phyloP scores from a whole-genome alignment of 2,329 filamentous ascomycete genomes.

The Sporothrix sp. region DNA sequence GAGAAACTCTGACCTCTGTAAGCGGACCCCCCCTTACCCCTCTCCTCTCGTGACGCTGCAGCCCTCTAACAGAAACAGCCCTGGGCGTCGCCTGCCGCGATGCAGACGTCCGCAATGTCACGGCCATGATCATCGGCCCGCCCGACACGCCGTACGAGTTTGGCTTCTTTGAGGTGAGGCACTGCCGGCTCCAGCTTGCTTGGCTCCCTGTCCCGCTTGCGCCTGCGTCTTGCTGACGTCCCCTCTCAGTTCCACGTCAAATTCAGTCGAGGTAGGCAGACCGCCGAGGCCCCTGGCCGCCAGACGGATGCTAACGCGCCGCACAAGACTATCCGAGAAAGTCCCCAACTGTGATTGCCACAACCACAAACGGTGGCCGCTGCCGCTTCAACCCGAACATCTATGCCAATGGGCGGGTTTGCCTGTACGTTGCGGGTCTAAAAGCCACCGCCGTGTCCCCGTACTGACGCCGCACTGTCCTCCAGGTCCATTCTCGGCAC shows the following conservation, averaged over 20 bases:
- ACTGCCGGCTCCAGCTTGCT: too few relatives aligned
- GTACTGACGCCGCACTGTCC: background rate
- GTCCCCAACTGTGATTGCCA: slow-evolving; percentile 51
- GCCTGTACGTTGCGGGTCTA: slow-evolving; percentile 52
- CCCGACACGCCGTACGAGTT: slow-evolving; percentile 95
- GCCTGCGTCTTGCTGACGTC: slow-evolving; percentile 1
- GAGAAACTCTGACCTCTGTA: slow-evolving; percentile 74
- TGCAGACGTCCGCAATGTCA: slow-evolving; percentile 77
- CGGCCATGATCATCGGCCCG: slow-evolving; percentile 81
- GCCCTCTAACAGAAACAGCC: slow-evolving; percentile 40
- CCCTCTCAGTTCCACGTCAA: slow-evolving; percentile 57
- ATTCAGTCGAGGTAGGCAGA: slow-evolving; percentile 57
- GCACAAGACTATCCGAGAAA: slow-evolving; percentile 70
- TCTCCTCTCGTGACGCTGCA: slow-evolving; percentile 9
- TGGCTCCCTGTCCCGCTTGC: too few relatives aligned
- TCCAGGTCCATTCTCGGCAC: slow-evolving; percentile 47
- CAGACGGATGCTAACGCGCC: slow-evolving; percentile 3
- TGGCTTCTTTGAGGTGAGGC: slow-evolving; percentile 81
- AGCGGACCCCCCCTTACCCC: slow-evolving; percentile 4
- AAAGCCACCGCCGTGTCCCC: background rate
- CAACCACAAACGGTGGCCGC: slow-evolving; percentile 80
- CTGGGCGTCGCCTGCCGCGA: slow-evolving; percentile 82
- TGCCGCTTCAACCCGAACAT: slow-evolving; percentile 97
- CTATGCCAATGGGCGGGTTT: slow-evolving; percentile 84
- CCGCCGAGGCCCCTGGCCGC: too few relatives aligned